These are phyloP conservation scores for Fraxinus sp. DNA, from an alignment of 305 asterid genomes.

Conservation along the genomic window DNA sequence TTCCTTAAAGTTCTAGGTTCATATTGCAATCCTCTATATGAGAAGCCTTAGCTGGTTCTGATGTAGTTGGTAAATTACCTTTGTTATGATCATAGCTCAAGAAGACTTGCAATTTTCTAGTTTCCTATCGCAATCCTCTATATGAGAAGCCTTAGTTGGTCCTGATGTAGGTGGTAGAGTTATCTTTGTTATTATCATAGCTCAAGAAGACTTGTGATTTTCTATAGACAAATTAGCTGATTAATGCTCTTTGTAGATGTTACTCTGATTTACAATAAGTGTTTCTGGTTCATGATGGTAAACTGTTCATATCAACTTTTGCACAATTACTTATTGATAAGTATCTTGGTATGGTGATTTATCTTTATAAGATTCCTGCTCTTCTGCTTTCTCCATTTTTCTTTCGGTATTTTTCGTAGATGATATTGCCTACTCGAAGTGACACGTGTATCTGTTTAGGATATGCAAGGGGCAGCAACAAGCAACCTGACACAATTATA, in stretches of 20 bases:
- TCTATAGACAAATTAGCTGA: neutral
- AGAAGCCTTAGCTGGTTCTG: neutral
- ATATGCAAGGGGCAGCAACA: slow-evolving; percentile 50
- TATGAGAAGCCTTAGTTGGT: neutral
- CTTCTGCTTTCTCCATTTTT: neutral
- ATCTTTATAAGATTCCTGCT: neutral
- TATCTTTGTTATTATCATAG: neutral
- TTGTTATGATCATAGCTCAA: neutral
- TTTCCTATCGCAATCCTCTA: neutral
- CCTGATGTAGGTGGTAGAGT: slow-evolving; percentile 5
- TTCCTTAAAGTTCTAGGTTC: neutral
- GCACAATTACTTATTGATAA: slow-evolving; percentile 13
- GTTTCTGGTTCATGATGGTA: slow-evolving; percentile 7
- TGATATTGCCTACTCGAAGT: neutral
- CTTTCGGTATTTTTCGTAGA: neutral
- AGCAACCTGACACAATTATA: slow-evolving; percentile 81
- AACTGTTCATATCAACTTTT: neutral
- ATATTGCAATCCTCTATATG: neutral
- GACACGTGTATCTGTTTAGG: slow-evolving; percentile 40
- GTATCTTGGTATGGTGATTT: slow-evolving; percentile 4
- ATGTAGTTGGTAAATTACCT: slow-evolving; percentile 7
- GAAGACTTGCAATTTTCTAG: neutral
- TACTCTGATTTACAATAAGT: neutral
- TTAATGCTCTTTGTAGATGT: neutral
- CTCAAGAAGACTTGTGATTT: neutral